Base-by-base conservation (phyloP, 192 early-diverging fungal genomes). In the Backusella macrospora region DNA sequence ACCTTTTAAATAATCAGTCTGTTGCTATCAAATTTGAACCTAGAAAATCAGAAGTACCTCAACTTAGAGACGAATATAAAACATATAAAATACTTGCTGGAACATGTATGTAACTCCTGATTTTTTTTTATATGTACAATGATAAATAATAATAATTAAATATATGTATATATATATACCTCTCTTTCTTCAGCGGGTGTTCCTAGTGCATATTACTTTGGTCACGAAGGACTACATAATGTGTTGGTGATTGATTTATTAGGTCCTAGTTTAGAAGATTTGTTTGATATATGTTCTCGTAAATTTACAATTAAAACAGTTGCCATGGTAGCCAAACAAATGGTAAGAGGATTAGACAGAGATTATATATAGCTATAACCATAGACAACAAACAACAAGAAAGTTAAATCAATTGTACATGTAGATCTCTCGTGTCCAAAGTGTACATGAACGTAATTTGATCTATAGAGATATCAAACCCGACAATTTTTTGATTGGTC, bases 381-480 rank as follows among this genome's bases (percentile, higher is more conserved):
- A n/a, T n/a, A n/a, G n/a, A n/a, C n/a, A n/a, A n/a, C n/a, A n/a
- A n/a, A n/a, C n/a, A n/a, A n/a, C n/a, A n/a, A n/a, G n/a, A n/a
- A n/a, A n/a, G n/a, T n/a, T n/a, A n/a, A n/a, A n/a, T n/a, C n/a
- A n/a, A n/a, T n/a, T n/a, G 7, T 42, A 42, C 7, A 42, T 42
- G 40, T 62, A 89, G 84, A 75, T 87, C 38, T 88, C 85, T 39
- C 90, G 94, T 70, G 91, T 98, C 16, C 94, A 96, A 83, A 86
- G 89, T 2, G 92, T 98, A 52, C 96, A 98, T 78, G 95, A 98
- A 74, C 84, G 90, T 71, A 95, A 95, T 77, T 82, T 97, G 65
- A 94, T 98, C 45, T 98, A 98, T 82, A 89, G 96, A 62, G 96
- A 98, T 81, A 96, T 98, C 83, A 98, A 98, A 81, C 96, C 96